phyloP scores from a whole-genome alignment of 495 filamentous ascomycete species.

The Friedmanniomyces endolithicus region DNA sequence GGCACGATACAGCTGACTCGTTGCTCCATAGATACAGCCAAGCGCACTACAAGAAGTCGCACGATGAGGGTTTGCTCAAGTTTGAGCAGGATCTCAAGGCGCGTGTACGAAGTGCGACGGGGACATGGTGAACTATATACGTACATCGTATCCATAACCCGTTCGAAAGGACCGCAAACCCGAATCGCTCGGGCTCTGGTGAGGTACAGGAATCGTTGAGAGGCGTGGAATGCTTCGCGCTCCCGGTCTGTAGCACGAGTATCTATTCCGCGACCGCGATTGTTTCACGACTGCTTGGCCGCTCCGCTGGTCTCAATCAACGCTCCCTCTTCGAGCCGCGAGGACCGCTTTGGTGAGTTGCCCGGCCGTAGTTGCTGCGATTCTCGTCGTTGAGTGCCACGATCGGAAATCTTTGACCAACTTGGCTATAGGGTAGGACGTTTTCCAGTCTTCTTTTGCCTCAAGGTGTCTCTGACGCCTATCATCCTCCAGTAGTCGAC shows the following conservation, averaged over 20 bases:
- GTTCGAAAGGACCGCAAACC: not conserved
- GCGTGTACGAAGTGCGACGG: conserved; percentile 14
- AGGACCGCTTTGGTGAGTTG: not conserved
- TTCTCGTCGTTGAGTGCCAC: no score
- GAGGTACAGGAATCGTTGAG: no score
- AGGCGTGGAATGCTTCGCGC: not conserved
- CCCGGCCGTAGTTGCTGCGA: not conserved
- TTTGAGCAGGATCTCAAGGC: conserved; percentile 17
- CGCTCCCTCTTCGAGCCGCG: not conserved
- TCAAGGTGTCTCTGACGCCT: no score
- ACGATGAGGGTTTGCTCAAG: conserved; percentile 13
- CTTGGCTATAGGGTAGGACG: no score
- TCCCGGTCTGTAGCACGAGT: not conserved
- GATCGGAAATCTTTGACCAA: no score
- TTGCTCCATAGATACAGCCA: not conserved
- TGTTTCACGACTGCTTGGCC: not conserved
- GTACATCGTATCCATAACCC: not conserved
- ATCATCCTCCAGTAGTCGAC: no score
- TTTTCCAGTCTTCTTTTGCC: no score
- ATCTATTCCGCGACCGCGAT: not conserved
- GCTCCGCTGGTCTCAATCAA: not conserved
- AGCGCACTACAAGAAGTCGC: conserved; percentile 1
- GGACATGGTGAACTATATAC: conserved; percentile 13
- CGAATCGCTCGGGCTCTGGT: no score
- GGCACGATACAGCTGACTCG: not conserved